A percentile compares a stretch with the other conserved stretches of the same genome.
phyloP scores from a whole-genome alignment of 441 rosid genomes.

The Pelargonium myrrhifolium region DNA sequence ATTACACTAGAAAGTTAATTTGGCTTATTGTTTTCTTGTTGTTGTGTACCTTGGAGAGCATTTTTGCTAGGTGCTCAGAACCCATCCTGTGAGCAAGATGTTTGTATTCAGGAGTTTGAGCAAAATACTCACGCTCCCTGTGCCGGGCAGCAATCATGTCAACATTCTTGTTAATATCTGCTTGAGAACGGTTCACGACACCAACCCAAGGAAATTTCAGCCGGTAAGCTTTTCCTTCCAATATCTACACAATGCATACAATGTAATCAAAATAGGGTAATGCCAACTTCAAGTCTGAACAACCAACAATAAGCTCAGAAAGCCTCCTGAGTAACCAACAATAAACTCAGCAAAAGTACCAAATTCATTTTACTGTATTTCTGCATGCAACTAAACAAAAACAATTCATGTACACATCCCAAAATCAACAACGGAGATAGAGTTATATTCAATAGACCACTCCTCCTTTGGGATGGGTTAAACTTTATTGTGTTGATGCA shows the following conservation, averaged over 20 bases:
- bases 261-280: constrained; percentile 3
- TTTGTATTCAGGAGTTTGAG: constrained; percentile 90
- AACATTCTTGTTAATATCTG: constrained; percentile 89
- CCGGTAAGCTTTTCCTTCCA: constrained; percentile 88
- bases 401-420: too few species aligned
- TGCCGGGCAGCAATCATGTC: constrained; percentile 89
- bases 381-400: too few species aligned
- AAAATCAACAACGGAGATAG: too few species aligned
- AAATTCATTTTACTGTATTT: too few species aligned
- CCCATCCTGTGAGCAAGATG: constrained; percentile 93
- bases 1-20: background rate
- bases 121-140: constrained; percentile 91
- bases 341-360: too few species aligned
- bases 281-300: too few species aligned
- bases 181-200: constrained; percentile 97
- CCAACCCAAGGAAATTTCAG: constrained; percentile 99
- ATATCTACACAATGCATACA: constrained; percentile 43
- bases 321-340: too few species aligned
- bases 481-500: too few species aligned
- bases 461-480: too few species aligned
- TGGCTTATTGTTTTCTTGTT: too few species aligned
- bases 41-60: constrained; percentile 60
- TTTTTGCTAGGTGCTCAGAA: constrained; percentile 90
- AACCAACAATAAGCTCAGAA: too few species aligned
- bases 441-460: too few species aligned